These are phyloP conservation scores for Rhodosporidiobolus odoratus DNA, from an alignment of 768 basidiomycete genomes.

Conservation along the genomic window DNA sequence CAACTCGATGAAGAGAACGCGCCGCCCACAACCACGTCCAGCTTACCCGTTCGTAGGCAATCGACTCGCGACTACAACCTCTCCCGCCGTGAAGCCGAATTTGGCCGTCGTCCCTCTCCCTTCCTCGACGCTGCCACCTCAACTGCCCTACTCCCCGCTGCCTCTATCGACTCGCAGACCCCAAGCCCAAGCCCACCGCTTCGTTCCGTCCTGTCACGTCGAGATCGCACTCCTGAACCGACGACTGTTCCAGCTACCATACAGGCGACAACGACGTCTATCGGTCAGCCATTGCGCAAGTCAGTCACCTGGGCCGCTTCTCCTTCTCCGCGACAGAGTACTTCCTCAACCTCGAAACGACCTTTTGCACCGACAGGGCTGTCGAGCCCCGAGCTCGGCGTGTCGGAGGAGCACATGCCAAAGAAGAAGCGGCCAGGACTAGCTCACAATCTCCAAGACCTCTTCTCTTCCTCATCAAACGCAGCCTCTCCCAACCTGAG, in stretches of 20 bases:
- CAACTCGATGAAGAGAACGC: too few relatives aligned
- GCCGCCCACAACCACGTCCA: not conserved
- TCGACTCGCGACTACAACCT: not conserved
- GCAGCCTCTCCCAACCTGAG: not conserved
- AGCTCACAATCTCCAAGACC: not conserved
- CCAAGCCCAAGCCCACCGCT: too few relatives aligned
- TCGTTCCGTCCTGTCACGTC: not conserved
- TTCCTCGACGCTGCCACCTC: not conserved
- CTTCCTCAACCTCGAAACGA: too few relatives aligned
- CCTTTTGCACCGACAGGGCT: too few relatives aligned
- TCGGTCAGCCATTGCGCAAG: not conserved
- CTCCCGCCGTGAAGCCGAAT: not conserved
- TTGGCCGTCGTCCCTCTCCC: not conserved
- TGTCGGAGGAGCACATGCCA: too few relatives aligned
- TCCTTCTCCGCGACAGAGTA: not conserved
- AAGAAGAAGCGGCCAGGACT: too few relatives aligned
- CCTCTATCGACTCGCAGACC: not conserved
- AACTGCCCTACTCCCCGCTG: not conserved
- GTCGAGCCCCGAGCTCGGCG: not conserved
- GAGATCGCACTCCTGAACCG: not conserved
- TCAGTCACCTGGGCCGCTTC: constrained; percentile 19
- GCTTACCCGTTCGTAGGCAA: not conserved
- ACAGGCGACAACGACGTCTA: not conserved
- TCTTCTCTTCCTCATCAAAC: not conserved
- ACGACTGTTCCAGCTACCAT: not conserved